Evolutionary conservation across 2,329 filamentous ascomycete species (phyloP).

Genomic region (Pseudocercospora ulei): DNA sequence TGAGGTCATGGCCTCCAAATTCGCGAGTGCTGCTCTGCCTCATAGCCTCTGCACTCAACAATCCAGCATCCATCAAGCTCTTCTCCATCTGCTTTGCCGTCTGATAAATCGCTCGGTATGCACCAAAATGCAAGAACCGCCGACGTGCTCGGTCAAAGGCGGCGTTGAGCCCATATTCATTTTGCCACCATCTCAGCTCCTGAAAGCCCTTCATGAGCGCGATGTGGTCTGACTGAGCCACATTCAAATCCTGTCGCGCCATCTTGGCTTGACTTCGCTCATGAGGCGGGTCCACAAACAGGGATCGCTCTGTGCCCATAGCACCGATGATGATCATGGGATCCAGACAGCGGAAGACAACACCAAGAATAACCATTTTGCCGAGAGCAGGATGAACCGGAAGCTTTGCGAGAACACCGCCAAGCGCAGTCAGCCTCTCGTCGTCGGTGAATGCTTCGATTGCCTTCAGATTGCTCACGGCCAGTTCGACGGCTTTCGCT

Average conservation of each 20-base stretch:
- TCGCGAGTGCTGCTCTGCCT: not conserved
- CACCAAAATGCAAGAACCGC: conserved; percentile 34
- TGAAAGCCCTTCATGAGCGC: conserved; percentile 40
- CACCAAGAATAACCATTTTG: conserved; percentile 45
- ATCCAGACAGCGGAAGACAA: conserved; percentile 46
- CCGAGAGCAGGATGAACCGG: conserved; percentile 41
- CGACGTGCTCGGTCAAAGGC: conserved; percentile 31
- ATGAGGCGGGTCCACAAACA: conserved; percentile 32
- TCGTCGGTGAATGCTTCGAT: conserved; percentile 40
- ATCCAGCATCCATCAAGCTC: conserved; percentile 33
- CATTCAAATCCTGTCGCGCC: conserved; percentile 1
- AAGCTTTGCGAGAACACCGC: conserved; percentile 36
- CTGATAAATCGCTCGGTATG: conserved; percentile 34
- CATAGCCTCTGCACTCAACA: conserved; percentile 27
- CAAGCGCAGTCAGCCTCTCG: conserved; percentile 41
- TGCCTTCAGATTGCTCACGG: conserved; percentile 36
- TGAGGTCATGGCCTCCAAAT: conserved; percentile 32
- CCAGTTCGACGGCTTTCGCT: conserved; percentile 33
- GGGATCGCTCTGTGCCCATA: conserved; percentile 30
- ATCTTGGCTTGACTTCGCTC: conserved; percentile 23
- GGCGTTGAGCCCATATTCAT: conserved; percentile 27
- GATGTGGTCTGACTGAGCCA: conserved; percentile 42
- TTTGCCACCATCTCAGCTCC: conserved; percentile 33
- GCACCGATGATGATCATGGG: conserved; percentile 42
- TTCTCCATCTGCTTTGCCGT: conserved; percentile 36